Evolutionary conservation across 495 filamentous ascomycete species (phyloP).

Genomic region (Pyronema omphalodes): DNA sequence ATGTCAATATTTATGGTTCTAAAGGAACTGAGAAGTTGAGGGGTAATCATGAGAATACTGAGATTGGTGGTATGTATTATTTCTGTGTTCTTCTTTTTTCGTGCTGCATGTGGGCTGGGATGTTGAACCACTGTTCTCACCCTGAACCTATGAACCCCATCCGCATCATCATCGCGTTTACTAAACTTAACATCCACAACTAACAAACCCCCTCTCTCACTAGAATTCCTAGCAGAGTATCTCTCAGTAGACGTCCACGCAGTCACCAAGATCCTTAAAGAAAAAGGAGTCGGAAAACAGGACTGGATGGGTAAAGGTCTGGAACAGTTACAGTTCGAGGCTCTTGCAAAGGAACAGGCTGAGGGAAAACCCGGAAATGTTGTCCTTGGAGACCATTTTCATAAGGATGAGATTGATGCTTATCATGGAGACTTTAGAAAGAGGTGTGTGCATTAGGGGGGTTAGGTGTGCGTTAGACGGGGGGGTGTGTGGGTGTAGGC

Average conservation of each 20-base stretch:
- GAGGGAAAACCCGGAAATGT: not conserved
- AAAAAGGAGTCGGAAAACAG: slow-evolving; percentile 32
- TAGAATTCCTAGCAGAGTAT: slow-evolving; percentile 53
- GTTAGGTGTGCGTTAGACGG: too few species aligned
- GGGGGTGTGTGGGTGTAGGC: too few species aligned
- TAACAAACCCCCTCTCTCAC: too few species aligned
- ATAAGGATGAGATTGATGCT: slow-evolving; percentile 9
- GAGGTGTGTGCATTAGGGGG: too few species aligned
- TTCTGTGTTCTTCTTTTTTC: not conserved
- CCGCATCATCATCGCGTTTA: too few species aligned
- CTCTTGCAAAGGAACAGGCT: slow-evolving; percentile 4
- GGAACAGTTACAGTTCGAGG: slow-evolving; percentile 12
- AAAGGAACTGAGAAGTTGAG: slow-evolving; percentile 31
- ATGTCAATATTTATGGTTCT: slow-evolving; percentile 34
- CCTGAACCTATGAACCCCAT: too few species aligned
- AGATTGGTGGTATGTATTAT: slow-evolving; percentile 38
- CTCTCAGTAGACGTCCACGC: slow-evolving; percentile 58
- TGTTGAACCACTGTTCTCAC: not conserved
- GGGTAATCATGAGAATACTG: slow-evolving; percentile 90
- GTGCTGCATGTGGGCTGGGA: too few species aligned
- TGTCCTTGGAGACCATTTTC: not conserved
- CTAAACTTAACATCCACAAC: too few species aligned
- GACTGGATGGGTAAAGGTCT: slow-evolving; percentile 21
- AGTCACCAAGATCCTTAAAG: slow-evolving; percentile 53
- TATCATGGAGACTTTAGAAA: slow-evolving; percentile 21